Conservation (phyloP, 192 early-diverging fungal genomes). For the Gamsiella multidivaricata region DNA sequence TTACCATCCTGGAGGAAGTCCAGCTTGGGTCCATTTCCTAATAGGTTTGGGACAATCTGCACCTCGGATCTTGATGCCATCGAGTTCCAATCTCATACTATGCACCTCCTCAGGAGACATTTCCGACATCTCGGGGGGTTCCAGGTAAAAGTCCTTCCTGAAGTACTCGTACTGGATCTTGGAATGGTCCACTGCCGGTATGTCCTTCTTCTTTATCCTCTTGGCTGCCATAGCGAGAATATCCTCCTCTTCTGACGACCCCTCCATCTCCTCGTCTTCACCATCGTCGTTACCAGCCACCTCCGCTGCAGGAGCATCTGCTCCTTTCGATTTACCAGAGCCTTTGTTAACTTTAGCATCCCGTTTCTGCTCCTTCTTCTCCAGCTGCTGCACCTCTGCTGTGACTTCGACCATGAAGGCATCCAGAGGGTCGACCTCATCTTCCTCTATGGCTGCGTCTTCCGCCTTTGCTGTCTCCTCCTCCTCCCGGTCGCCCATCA, state of each 20-base stretch:
- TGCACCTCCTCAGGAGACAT: constrained; percentile 89
- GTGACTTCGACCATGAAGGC: constrained; percentile 90
- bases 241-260: constrained; percentile 73
- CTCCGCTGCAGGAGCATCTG: constrained; percentile 12
- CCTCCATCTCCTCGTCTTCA: constrained; percentile 62
- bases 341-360: constrained; percentile 40
- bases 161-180: constrained; percentile 88
- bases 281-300: constrained; percentile 49
- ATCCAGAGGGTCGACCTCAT: constrained; percentile 79
- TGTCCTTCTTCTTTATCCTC: constrained; percentile 90
- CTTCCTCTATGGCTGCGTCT: constrained; percentile 54
- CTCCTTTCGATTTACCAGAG: constrained; percentile 10
- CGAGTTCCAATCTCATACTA: constrained; percentile 82
- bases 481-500: constrained; percentile 20
- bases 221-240: constrained; percentile 85
- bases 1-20: constrained; percentile 82
- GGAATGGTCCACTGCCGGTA: constrained; percentile 87
- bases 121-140: constrained; percentile 88
- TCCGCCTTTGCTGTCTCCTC: constrained; percentile 7
- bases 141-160: constrained; percentile 94
- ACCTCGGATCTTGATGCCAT: constrained; percentile 93
- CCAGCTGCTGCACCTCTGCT: constrained; percentile 75
- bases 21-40: constrained; percentile 94
- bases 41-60: constrained; percentile 93
- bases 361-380: constrained; percentile 66